Base-by-base conservation (phyloP, 192 early-diverging fungal species). In the Lobosporangium transversale region DNA sequence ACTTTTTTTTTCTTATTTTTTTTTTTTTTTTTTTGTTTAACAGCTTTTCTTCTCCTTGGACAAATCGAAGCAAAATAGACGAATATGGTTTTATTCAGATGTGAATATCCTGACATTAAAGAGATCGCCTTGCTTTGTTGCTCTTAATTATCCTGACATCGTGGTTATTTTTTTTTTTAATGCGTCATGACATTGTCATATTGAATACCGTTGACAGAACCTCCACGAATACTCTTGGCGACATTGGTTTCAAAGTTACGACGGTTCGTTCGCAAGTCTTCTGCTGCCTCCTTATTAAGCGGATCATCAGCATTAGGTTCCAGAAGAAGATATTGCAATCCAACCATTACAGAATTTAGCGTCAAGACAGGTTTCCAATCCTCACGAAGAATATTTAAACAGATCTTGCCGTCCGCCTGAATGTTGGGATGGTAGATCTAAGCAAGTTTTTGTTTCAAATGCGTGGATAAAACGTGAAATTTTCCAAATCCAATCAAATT, bases 321-420 rank as follows among this genome's bases (percentile, higher is more conserved):
- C 69, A 94, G 70, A 64, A 99, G 95, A 47, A 99, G 79, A 79
- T 94, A 93, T 67, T 95, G 93, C 51, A 98, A 74, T 7, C 95
- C 95, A 61, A 99, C 92, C 62, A 98, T 69, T 29, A 97, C 89
- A 42, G 94, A 85, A 74, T 95, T 92, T 53, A 99, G 86, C 68
- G 93, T 95, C 53, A 98, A 85, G n/a, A 97, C 97, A 3, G 97
- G 97, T 70, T 96, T 97, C 97, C 97, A 99, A 80, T 99, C 95
- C 76, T 99, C 96, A 60, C 97, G 90, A 65, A 99, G 82, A 62
- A 99, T 94, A 80, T 98, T 98, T 29, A 99, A 83, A 67, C 97
- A 99, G 33, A 99, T 92, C 45, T 98, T 96, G 44, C 97, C 97
- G 52, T 96, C 93, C 8, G 95, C 82, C 68, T 99, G 94, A 75